Conservation (phyloP, 148 eudicot genomes). For the Silene conica region DNA sequence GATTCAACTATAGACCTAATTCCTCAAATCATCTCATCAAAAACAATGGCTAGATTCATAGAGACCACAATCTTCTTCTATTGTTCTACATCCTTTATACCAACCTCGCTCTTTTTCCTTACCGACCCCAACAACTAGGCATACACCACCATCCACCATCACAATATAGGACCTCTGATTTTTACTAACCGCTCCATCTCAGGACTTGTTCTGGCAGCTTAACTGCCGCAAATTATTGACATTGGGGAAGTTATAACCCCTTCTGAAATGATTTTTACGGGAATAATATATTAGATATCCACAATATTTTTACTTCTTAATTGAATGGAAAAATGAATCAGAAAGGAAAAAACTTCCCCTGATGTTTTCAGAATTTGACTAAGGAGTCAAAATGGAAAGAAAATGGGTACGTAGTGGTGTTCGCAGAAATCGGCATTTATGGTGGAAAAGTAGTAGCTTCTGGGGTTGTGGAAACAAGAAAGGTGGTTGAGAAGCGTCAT, state of each 20-base stretch:
- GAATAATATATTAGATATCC: not conserved
- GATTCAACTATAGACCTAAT: not conserved
- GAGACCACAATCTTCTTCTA: not conserved
- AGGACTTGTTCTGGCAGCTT: not conserved
- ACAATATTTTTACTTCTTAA: not conserved
- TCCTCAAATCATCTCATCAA: not conserved
- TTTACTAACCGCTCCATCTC: not conserved
- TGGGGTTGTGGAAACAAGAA: not conserved
- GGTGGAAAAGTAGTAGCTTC: not conserved
- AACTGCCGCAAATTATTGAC: not conserved
- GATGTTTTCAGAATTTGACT: not conserved
- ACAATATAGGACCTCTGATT: not conserved
- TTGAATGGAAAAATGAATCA: not conserved
- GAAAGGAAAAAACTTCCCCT: not conserved
- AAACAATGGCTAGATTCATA: not conserved
- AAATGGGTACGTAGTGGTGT: not conserved
- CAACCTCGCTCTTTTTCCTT: too few relatives aligned
- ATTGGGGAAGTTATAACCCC: not conserved
- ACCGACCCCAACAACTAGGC: not conserved
- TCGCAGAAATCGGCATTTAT: not conserved
- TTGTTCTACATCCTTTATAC: not conserved
- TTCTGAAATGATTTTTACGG: not conserved
- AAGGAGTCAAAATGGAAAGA: not conserved
- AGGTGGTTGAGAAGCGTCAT: not conserved
- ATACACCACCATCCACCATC: not conserved